Evolutionary conservation across 1,284 basidiomycete species (phyloP).

Genomic region (Chiua sp.): DNA sequence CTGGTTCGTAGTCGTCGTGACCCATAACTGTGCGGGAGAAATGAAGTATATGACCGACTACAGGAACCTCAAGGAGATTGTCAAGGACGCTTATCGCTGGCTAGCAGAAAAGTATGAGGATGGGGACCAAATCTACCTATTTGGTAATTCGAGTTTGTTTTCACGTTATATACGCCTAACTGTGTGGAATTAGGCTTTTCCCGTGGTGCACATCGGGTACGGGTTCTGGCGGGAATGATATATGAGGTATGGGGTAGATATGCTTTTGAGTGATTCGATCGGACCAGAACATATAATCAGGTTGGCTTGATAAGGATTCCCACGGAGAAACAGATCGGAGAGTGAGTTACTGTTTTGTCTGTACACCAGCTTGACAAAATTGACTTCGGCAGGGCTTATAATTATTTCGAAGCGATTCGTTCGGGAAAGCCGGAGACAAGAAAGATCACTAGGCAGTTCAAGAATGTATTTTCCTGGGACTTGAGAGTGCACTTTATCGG

Average conservation of each 20-base stretch:
- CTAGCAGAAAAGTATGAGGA: constrained; percentile 41
- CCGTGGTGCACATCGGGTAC: constrained; percentile 43
- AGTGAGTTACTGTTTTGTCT: constrained; percentile 12
- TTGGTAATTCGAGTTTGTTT: constrained; percentile 34
- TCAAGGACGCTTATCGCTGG: constrained; percentile 46
- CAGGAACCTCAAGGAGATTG: constrained; percentile 33
- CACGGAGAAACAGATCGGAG: constrained; percentile 31
- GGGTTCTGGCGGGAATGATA: constrained; percentile 47
- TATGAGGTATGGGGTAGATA: constrained; percentile 30
- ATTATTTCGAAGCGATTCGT: constrained; percentile 35
- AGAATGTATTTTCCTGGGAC: constrained; percentile 41
- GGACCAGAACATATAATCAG: constrained; percentile 10
- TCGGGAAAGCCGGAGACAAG: constrained; percentile 13
- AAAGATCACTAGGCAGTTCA: constrained; percentile 36
- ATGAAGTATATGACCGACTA: not conserved
- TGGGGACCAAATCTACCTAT: constrained; percentile 30
- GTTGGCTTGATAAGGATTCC: constrained; percentile 28
- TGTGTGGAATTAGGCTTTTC: constrained; percentile 43
- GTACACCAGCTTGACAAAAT: not conserved
- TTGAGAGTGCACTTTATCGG: constrained; percentile 44
- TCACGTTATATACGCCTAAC: not conserved
- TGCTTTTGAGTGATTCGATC: not conserved
- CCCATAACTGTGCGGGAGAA: not conserved
- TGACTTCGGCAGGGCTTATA: constrained; percentile 39
- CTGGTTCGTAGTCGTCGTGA: constrained; percentile 17